A percentile compares a stretch with the other conserved stretches of the same genome.
Conservation (phyloP, 331 rosid genomes). For the Quercus lobata region DNA sequence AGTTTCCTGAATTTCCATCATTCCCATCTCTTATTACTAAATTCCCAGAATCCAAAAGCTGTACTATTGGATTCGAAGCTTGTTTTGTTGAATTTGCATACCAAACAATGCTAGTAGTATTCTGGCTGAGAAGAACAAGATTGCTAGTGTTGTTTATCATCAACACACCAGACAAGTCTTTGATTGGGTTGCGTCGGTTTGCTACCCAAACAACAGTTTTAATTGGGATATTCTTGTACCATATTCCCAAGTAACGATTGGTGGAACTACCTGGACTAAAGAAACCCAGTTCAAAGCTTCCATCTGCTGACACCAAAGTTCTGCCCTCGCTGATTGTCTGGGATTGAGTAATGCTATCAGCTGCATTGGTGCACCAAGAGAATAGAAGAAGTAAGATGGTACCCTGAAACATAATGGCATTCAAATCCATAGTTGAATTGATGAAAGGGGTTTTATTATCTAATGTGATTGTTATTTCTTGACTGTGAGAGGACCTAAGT, state of each 20-base stretch:
- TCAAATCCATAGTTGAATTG: too few species aligned
- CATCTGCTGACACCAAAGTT: background rate
- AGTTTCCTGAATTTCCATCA: background rate
- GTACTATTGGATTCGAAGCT: too few species aligned
- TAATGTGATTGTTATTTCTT: too few species aligned
- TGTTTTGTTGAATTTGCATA: too few species aligned
- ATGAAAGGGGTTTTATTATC: too few species aligned
- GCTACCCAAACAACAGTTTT: constrained; percentile 20
- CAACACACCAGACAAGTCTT: background rate
- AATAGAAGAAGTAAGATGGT: too few species aligned
- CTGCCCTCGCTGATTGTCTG: background rate
- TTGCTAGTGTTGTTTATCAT: background rate
- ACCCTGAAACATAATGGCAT: too few species aligned
- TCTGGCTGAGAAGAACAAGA: too few species aligned
- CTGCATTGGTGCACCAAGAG: too few species aligned
- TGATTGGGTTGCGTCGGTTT: constrained; percentile 9
- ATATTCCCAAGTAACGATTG: constrained; percentile 15
- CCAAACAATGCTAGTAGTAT: background rate
- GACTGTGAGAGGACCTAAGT: too few species aligned
- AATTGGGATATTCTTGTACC: constrained; percentile 5
- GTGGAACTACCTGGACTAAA: constrained; percentile 31
- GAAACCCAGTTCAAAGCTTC: constrained; percentile 32
- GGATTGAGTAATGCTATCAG: background rate
- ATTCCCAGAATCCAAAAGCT: too few species aligned
- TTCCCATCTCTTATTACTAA: background rate